These are phyloP conservation scores for Seiridium unicorne DNA, from an alignment of 2,329 filamentous ascomycete species.

Conservation along the genomic window DNA sequence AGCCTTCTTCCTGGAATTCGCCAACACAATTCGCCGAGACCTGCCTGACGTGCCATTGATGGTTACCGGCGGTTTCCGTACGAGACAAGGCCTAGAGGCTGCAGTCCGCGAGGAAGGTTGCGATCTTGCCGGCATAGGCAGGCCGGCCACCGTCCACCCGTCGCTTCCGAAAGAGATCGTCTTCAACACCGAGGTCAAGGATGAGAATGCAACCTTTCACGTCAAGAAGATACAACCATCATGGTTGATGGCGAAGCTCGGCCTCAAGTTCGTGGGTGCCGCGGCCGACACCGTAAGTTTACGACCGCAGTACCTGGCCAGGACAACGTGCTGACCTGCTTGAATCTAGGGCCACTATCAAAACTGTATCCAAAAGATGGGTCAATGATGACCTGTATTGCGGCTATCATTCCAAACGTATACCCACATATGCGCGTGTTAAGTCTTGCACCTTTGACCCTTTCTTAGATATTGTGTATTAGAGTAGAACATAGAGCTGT, in stretches of 20 bases:
- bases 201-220: slow-evolving; percentile 8
- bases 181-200: slow-evolving; percentile 6
- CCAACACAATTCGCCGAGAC: slow-evolving; percentile 42
- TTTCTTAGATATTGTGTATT: too few species aligned
- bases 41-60: slow-evolving; percentile 37
- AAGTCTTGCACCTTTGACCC: too few species aligned
- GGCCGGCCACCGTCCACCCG: slow-evolving; percentile 7
- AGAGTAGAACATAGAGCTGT: too few species aligned
- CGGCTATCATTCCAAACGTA: too few species aligned
- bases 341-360: not conserved
- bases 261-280: slow-evolving; percentile 7
- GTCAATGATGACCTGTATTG: not conserved
- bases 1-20: slow-evolving; percentile 67
- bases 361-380: not conserved
- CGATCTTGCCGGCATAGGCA: slow-evolving; percentile 10
- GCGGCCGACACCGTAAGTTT: slow-evolving; percentile 10
- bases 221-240: slow-evolving; percentile 8
- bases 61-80: slow-evolving; percentile 63
- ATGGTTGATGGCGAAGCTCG: slow-evolving; percentile 3
- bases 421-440: too few species aligned
- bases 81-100: slow-evolving; percentile 16
- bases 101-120: slow-evolving; percentile 8
- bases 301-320: not conserved
- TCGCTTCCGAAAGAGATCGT: slow-evolving; percentile 5
- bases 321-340: not conserved